Base-by-base conservation (phyloP, 805 yeast genomes). In the Wickerhamiella siamensis region DNA sequence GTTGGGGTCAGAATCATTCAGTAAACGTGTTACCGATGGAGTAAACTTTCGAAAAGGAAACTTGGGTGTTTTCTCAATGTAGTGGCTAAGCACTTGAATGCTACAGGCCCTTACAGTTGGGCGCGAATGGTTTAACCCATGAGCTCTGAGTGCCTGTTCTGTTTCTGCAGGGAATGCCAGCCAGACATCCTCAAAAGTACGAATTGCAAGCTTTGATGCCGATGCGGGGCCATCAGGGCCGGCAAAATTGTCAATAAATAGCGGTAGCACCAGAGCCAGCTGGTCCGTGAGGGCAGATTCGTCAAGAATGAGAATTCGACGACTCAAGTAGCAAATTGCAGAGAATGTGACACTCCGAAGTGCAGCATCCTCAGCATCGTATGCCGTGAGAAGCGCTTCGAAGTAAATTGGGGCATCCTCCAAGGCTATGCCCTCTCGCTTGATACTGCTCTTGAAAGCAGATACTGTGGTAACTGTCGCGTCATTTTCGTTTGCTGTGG, bases 301-400 rank as follows among this genome's bases (percentile, higher is more conserved):
- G 31, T 64, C 58, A 41, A 56, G 74, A 49, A 62, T 59, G 19
- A 66, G 61, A 5, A 66, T 60, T 8, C 74, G 56, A 44, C 67
- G 67, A 19, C 66, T 58, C 14, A 70, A 49, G 48, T 70, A 69
- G 46, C 71, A 67, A 16, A 69, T 49, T 22, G 71, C 54, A 1
- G 71, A 63, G 44, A 69, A 67, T 1, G 70, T 56, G 14, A 58
- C 44, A 1, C 51, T 37, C 12, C 45, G 47, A n/a, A 45, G 42
- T 4, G 38, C 42, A 19, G 49, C 50, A 4, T 38, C 31, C 18
- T 16, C 45, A 8, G 14, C 32, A 31, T 43, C 37, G 26, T 47
- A 41, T 8, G 50, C 57, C 1, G 36, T 21, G 10, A 47, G 45
- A 17, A 58, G 49, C 4, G 59, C 55, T 22, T 48, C 51, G 42